Base-by-base conservation (phyloP, 2,329 filamentous ascomycete species). In the Paracoccidioides brasiliensis region DNA sequence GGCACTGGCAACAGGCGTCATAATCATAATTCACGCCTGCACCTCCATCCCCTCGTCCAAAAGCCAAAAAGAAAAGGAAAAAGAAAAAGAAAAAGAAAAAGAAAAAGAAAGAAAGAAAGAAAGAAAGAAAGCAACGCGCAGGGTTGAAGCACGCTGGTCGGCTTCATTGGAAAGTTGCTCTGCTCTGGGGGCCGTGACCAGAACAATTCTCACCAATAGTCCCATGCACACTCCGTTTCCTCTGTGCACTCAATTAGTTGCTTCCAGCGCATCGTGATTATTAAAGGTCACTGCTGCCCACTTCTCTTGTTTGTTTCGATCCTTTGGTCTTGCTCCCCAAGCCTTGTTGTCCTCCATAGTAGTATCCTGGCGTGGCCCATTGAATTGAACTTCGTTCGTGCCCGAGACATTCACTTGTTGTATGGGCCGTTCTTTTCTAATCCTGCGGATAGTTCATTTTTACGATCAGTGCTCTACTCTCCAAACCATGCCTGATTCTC, bases 321-420 rank as follows among this genome's bases (percentile, higher is more conserved):
- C 14, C 22, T 41, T 41, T 12, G 32, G 22, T 54, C 53, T 54
- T n/a, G 38, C 37, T 52, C 42, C 44, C 53, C 12, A 54, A 45
- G 53, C 43, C 42, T 54, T 54, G 43, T 30, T 44, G 46, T 41
- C 28, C 37, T 52, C 49, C 42, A 15, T 15, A 44, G 33, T 22
- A 54, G 46, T 30, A 14, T 28, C 44, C 44, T 35, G 53, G 53
- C n/a, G 53, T 46, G 53, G 43, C 35, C 35, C 37, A 41, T 54
- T 48, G 44, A 46, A 46, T 54, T 33, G n/a, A 32, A 28, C 35
- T 48, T 49, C 32, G 43, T 54, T 40, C 32, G 43, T 40, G 33
- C 42, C 44, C 37, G 43, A 49, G 53, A 49, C 53, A 54, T 54
- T 54, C 44, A 54, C 44, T 54, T 54, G 53, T 54, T 33, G 37